Evolutionary conservation across 2,329 filamentous ascomycete genomes (phyloP).

Genomic region (Aureobasidium vineae): DNA sequence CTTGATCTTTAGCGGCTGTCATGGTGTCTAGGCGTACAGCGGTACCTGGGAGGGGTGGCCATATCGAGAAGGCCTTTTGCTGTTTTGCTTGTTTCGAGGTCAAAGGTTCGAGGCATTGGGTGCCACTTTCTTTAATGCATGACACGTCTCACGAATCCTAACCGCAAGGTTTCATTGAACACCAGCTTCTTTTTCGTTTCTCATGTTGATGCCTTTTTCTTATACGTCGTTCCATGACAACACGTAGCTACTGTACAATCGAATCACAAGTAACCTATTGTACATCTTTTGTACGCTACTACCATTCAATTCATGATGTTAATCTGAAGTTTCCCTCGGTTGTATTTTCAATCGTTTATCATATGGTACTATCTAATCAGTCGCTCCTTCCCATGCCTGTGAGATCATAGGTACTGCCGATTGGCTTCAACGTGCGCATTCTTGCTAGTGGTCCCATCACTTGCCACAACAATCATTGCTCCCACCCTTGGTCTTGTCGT

Average conservation of each 20-base stretch:
- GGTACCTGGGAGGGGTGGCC: constrained; percentile 1
- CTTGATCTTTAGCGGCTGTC: constrained; percentile 18
- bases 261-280: neutral
- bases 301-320: neutral
- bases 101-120: constrained; percentile 12
- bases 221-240: neutral
- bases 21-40: constrained; percentile 20
- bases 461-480: constrained; percentile 32
- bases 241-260: neutral
- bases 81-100: constrained; percentile 4
- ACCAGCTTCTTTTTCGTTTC: neutral
- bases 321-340: neutral
- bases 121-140: constrained; percentile 22
- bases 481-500: constrained; percentile 38
- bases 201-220: neutral
- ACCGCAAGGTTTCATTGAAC: constrained; percentile 3
- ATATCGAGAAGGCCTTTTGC: constrained; percentile 6
- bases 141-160: constrained; percentile 20
- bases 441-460: neutral
- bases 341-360: neutral
- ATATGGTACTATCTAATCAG: neutral
- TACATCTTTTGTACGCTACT: neutral
- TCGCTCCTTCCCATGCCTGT: neutral
- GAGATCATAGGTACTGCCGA: too few species aligned
- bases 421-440: neutral